phyloP scores from a whole-genome alignment of 2,329 filamentous ascomycete genomes.

The Curvularia sp. region DNA sequence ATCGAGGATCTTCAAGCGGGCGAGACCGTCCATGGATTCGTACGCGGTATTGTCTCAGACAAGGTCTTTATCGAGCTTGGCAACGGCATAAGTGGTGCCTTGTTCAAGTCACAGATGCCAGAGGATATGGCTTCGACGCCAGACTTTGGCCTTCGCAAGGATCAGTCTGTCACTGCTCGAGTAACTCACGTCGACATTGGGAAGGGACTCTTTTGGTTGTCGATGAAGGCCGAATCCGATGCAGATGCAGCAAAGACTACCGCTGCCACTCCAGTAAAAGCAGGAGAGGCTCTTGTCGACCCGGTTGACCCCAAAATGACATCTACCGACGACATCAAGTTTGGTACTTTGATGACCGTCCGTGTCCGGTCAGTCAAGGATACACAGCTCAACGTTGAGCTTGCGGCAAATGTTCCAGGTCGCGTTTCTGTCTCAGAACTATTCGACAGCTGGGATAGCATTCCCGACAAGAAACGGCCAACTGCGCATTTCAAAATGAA shows the following conservation, averaged over 20 bases:
- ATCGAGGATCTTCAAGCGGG: constrained; percentile 77
- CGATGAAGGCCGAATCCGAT: constrained; percentile 62
- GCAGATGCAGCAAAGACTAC: constrained; percentile 44
- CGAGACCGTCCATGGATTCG: constrained; percentile 75
- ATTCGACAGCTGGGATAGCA: constrained; percentile 87
- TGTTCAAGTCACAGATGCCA: constrained; percentile 80
- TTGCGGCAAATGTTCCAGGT: constrained; percentile 89
- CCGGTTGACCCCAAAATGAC: constrained; percentile 70
- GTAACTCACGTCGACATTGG: constrained; percentile 76
- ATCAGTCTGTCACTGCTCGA: constrained; percentile 76
- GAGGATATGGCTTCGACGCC: constrained; percentile 71
- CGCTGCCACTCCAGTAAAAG: constrained; percentile 29
- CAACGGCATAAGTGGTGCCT: constrained; percentile 75
- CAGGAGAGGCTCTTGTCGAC: constrained; percentile 59
- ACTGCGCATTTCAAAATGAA: constrained; percentile 76
- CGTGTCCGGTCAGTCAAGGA: constrained; percentile 84
- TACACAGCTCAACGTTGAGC: constrained; percentile 89
- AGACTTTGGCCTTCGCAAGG: constrained; percentile 79
- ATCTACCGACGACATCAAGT: constrained; percentile 73
- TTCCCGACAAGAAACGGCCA: constrained; percentile 81
- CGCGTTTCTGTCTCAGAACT: constrained; percentile 90
- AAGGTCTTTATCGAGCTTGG: constrained; percentile 91
- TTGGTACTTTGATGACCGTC: constrained; percentile 78
- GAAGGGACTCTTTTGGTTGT: constrained; percentile 72
- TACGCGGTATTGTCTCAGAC: constrained; percentile 81